Conservation (phyloP, 2,329 filamentous ascomycete genomes). For the Penicillium griseofulvum region DNA sequence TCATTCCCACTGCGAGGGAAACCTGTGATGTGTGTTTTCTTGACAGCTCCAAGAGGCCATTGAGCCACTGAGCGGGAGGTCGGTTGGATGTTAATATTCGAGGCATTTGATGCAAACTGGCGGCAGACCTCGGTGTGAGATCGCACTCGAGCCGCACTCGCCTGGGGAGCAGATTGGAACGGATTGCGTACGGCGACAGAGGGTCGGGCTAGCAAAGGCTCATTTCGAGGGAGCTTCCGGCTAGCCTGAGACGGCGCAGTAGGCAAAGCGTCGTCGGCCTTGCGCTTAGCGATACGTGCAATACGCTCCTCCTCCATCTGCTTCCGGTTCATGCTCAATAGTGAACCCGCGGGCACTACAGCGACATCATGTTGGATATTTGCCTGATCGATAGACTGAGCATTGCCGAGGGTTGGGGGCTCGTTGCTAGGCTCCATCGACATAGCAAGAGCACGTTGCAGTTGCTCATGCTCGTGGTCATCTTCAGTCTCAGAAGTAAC, state of each 20-base stretch:
- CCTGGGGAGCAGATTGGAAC: background rate
- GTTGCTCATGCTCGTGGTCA: slow-evolving; percentile 33
- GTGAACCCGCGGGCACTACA: background rate
- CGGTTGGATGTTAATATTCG: slow-evolving; percentile 4
- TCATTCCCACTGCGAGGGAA: slow-evolving; percentile 64
- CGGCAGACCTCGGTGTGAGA: background rate
- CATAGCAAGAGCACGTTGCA: slow-evolving; percentile 36
- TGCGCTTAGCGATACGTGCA: slow-evolving; percentile 62
- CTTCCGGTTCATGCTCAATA: slow-evolving; percentile 67
- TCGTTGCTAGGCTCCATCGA: slow-evolving; percentile 28
- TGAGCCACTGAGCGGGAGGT: slow-evolving; percentile 31
- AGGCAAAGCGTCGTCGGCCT: slow-evolving; percentile 43
- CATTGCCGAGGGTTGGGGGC: background rate
- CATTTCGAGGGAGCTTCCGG: slow-evolving; percentile 25
- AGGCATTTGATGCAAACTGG: slow-evolving; percentile 4
- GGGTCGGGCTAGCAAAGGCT: background rate
- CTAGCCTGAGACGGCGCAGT: slow-evolving; percentile 27
- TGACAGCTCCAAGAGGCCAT: slow-evolving; percentile 65
- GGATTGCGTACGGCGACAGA: background rate
- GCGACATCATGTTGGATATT: background rate
- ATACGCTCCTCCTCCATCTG: slow-evolving; percentile 84
- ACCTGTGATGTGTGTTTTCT: slow-evolving; percentile 74
- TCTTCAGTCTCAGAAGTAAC: slow-evolving; percentile 27
- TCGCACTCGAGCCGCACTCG: background rate
- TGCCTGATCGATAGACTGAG: background rate